A percentile compares a stretch with the other conserved stretches of the same genome.
phyloP scores from a whole-genome alignment of 257 asterid genomes.

The Nicotiana otophora region DNA sequence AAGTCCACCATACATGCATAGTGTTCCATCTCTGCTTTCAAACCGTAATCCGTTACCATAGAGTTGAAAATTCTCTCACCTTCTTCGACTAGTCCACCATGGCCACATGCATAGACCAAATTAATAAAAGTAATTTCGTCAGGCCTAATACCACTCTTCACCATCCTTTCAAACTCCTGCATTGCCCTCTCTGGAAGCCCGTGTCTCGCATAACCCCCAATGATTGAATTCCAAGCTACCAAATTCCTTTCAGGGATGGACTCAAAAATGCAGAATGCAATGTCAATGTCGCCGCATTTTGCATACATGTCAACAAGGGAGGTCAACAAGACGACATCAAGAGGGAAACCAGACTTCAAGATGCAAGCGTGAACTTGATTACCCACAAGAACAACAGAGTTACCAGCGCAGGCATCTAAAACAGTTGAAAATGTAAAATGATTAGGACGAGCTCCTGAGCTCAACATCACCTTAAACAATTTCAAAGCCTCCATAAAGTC shows the following conservation, averaged over 20 bases:
- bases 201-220: conserved; percentile 47
- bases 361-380: conserved; percentile 5
- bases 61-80: conserved; percentile 9
- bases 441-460: conserved; percentile 29
- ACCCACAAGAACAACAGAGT: background rate
- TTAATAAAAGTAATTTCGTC: conserved; percentile 54
- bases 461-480: conserved; percentile 33
- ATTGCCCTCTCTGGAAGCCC: conserved; percentile 50
- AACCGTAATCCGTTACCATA: background rate
- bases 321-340: conserved; percentile 53
- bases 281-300: conserved; percentile 55
- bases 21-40: conserved; percentile 10
- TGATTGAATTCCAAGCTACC: conserved; percentile 63
- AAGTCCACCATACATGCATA: conserved; percentile 11
- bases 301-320: conserved; percentile 68
- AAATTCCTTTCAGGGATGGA: conserved; percentile 15
- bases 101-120: conserved; percentile 66
- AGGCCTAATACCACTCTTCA: conserved; percentile 28
- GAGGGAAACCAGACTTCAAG: conserved; percentile 28
- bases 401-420: conserved; percentile 1
- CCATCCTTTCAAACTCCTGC: conserved; percentile 19
- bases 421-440: conserved; percentile 29
- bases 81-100: conserved; percentile 37
- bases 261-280: conserved; percentile 1
- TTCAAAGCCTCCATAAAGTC: conserved; percentile 27